phyloP scores from a whole-genome alignment of 2,329 filamentous ascomycete genomes.

The Botrytis aclada region DNA sequence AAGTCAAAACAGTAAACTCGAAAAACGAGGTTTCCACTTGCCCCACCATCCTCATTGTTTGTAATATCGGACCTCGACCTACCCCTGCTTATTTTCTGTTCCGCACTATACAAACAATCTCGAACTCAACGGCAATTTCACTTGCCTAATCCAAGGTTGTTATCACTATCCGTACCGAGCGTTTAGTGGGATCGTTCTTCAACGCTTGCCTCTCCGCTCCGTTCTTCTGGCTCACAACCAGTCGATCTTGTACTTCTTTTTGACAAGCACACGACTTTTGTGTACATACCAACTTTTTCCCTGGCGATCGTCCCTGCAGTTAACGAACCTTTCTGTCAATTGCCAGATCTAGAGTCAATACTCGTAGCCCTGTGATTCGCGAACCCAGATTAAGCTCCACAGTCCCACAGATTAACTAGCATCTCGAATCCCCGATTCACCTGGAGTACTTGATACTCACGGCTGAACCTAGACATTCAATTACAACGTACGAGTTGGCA shows the following conservation, averaged over 20 bases:
- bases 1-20: slow-evolving; percentile 15
- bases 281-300: slow-evolving; percentile 24
- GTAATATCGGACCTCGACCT: slow-evolving; percentile 24
- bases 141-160: slow-evolving; percentile 23
- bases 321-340: slow-evolving; percentile 23
- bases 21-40: slow-evolving; percentile 17
- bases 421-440: slow-evolving; percentile 28
- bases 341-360: slow-evolving; percentile 30
- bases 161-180: slow-evolving; percentile 21
- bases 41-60: slow-evolving; percentile 22
- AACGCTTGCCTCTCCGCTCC: slow-evolving; percentile 23
- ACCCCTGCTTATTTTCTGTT: slow-evolving; percentile 13
- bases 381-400: slow-evolving; percentile 29
- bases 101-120: slow-evolving; percentile 18
- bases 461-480: slow-evolving; percentile 16
- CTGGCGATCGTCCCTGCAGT: slow-evolving; percentile 33
- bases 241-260: slow-evolving; percentile 23
- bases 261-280: slow-evolving; percentile 26
- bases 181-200: slow-evolving; percentile 23
- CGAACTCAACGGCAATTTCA: slow-evolving; percentile 22
- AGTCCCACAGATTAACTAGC: slow-evolving; percentile 27
- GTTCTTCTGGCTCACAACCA: slow-evolving; percentile 23
- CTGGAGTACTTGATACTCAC: slow-evolving; percentile 28
- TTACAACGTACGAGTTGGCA: slow-evolving; percentile 33
- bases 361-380: slow-evolving; percentile 33